Evolutionary conservation across 164 flowering plant species (phyloP).

Genomic region (Sedum album): DNA sequence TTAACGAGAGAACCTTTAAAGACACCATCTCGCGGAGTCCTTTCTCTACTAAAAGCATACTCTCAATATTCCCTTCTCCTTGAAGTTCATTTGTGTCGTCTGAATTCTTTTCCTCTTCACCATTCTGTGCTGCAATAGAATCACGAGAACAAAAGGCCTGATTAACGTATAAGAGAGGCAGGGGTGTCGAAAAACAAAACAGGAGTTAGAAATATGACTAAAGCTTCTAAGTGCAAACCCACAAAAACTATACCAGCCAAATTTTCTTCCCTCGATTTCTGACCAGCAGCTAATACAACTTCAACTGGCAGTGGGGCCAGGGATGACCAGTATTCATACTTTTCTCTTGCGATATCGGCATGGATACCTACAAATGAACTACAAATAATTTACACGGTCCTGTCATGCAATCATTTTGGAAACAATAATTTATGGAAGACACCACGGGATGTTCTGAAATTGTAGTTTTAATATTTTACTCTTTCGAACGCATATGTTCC

Average conservation of each 20-base stretch:
- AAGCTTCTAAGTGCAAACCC: background rate
- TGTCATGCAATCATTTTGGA: background rate
- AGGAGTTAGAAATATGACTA: background rate
- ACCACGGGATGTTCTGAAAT: background rate
- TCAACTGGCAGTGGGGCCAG: slow-evolving; percentile 75
- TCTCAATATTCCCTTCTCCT: slow-evolving; percentile 67
- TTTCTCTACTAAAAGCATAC: slow-evolving; percentile 85
- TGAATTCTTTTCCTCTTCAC: slow-evolving; percentile 37
- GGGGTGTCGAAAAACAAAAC: background rate
- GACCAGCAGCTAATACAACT: slow-evolving; percentile 75
- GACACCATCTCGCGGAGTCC: slow-evolving; percentile 75
- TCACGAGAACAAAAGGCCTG: slow-evolving; percentile 1
- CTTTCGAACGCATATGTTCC: slow-evolving; percentile 68
- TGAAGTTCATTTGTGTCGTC: slow-evolving; percentile 33
- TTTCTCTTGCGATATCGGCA: slow-evolving; percentile 59
- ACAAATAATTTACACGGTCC: background rate
- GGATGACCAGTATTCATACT: slow-evolving; percentile 78
- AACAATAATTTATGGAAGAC: background rate
- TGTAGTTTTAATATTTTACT: slow-evolving; percentile 34
- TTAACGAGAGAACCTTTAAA: slow-evolving; percentile 49
- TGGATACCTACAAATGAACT: slow-evolving; percentile 44
- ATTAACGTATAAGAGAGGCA: background rate
- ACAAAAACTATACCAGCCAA: slow-evolving; percentile 26
- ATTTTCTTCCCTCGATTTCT: slow-evolving; percentile 63
- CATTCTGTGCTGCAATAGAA: slow-evolving; percentile 24